phyloP scores from a whole-genome alignment of 2,329 filamentous ascomycete species.

The Stagonosporopsis rhizophila region DNA sequence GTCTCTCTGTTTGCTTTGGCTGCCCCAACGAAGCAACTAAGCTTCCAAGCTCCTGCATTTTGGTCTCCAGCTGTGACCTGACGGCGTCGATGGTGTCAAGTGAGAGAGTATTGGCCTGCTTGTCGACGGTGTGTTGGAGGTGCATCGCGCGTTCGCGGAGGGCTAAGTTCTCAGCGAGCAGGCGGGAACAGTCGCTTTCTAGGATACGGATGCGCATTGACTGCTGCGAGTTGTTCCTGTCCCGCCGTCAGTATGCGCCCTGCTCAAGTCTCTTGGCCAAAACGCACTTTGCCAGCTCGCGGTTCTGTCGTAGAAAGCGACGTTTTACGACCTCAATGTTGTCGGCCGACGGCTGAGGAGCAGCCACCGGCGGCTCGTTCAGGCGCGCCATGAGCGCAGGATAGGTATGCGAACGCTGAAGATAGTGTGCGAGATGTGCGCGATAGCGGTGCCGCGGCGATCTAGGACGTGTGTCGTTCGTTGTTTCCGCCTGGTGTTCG shows the following conservation, averaged over 20 bases:
- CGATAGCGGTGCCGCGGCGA: constrained; percentile 19
- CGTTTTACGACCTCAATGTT: constrained; percentile 73
- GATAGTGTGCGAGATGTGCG: constrained; percentile 31
- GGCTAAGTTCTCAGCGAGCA: constrained; percentile 80
- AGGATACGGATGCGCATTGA: constrained; percentile 78
- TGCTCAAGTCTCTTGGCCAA: too few relatives aligned
- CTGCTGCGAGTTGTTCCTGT: constrained; percentile 75
- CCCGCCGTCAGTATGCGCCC: constrained; percentile 15
- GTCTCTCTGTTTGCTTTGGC: constrained; percentile 32
- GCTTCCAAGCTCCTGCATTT: constrained; percentile 72
- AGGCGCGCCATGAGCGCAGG: constrained; percentile 75
- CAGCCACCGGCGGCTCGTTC: constrained; percentile 69
- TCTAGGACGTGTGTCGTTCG: constrained; percentile 32
- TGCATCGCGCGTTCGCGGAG: constrained; percentile 74
- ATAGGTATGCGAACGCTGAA: constrained; percentile 44
- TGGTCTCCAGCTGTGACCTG: constrained; percentile 73
- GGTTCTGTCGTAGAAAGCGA: constrained; percentile 81
- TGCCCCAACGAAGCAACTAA: constrained; percentile 71
- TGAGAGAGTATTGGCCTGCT: constrained; percentile 65
- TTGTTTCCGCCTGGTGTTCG: constrained; percentile 40
- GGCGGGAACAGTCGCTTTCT: constrained; percentile 75
- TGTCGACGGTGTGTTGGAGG: constrained; percentile 71
- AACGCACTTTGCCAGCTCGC: constrained; percentile 71
- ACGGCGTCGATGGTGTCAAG: constrained; percentile 73
- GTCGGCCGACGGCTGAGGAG: constrained; percentile 62